Percentiles rank a stretch among this genome's conserved stretches.
Evolutionary conservation across 2,329 filamentous ascomycete genomes (phyloP).

Genomic region (Diplodia corticola): DNA sequence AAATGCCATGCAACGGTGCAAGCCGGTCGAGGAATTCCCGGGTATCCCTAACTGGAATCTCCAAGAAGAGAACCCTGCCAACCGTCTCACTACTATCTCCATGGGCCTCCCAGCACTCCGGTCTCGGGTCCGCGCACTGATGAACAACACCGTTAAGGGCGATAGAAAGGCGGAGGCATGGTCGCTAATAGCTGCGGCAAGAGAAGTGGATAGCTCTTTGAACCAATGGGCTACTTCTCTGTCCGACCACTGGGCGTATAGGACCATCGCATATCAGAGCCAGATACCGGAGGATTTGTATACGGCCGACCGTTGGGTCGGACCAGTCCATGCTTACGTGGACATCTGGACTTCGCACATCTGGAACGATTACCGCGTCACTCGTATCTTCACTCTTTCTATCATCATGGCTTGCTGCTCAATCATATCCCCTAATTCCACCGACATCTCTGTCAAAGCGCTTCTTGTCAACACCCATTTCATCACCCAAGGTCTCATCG

Average conservation of each 20-base stretch:
- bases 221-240: slow-evolving; percentile 41
- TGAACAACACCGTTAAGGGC: slow-evolving; percentile 28
- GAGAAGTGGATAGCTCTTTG: slow-evolving; percentile 39
- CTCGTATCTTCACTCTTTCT: slow-evolving; percentile 42
- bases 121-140: slow-evolving; percentile 35
- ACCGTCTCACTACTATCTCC: slow-evolving; percentile 42
- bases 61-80: slow-evolving; percentile 42
- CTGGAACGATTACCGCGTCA: slow-evolving; percentile 44
- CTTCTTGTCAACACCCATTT: slow-evolving; percentile 30
- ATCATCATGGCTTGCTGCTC: slow-evolving; percentile 41
- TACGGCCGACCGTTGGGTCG: slow-evolving; percentile 37
- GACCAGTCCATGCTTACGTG: slow-evolving; percentile 43
- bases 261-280: slow-evolving; percentile 34
- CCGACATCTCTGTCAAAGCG: slow-evolving; percentile 37
- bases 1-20: slow-evolving; percentile 42
- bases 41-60: slow-evolving; percentile 38
- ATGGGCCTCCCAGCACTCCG: slow-evolving; percentile 42
- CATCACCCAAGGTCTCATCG: slow-evolving; percentile 40
- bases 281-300: slow-evolving; percentile 34
- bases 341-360: slow-evolving; percentile 42
- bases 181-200: slow-evolving; percentile 37
- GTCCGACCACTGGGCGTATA: slow-evolving; percentile 38
- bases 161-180: slow-evolving; percentile 32
- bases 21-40: slow-evolving; percentile 42
- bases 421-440: slow-evolving; percentile 37